Conservation (phyloP, 2,329 filamentous ascomycete species). For the Epichloe sibirici region DNA sequence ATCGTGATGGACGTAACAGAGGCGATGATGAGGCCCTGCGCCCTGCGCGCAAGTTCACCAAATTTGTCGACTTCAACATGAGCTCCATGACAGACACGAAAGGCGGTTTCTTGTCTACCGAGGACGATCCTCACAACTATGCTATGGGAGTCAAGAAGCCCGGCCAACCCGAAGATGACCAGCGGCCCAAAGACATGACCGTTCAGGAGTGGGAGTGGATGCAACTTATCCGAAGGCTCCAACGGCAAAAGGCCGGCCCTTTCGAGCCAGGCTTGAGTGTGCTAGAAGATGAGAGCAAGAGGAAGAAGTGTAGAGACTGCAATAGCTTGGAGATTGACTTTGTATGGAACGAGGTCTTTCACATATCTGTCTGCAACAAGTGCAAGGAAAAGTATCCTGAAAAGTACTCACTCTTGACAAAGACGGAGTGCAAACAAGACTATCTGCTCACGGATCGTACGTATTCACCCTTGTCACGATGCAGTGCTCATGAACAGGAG, state of each 20-base stretch:
- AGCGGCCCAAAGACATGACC: slow-evolving; percentile 79
- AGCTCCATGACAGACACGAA: slow-evolving; percentile 97
- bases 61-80: slow-evolving; percentile 96
- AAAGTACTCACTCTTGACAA: slow-evolving; percentile 89
- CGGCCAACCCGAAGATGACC: slow-evolving; percentile 25
- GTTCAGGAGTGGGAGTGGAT: slow-evolving; percentile 82
- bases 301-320: slow-evolving; percentile 77
- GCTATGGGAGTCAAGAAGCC: slow-evolving; percentile 42
- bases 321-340: slow-evolving; percentile 79
- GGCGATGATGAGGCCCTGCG: slow-evolving; percentile 44
- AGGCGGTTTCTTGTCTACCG: slow-evolving; percentile 80
- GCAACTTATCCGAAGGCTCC: slow-evolving; percentile 60
- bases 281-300: slow-evolving; percentile 47
- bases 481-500: background rate
- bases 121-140: slow-evolving; percentile 84
- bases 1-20: slow-evolving; percentile 53
- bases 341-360: slow-evolving; percentile 83
- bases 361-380: slow-evolving; percentile 58
- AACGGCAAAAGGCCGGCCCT: slow-evolving; percentile 62
- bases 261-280: slow-evolving; percentile 85
- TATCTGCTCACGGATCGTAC: slow-evolving; percentile 85
- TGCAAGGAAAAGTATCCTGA: slow-evolving; percentile 89
- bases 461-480: slow-evolving; percentile 20
- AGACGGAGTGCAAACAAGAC: slow-evolving; percentile 91
- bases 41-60: slow-evolving; percentile 77